Conservation (phyloP, 257 asterid species). For the Solanum bulbocastanum region DNA sequence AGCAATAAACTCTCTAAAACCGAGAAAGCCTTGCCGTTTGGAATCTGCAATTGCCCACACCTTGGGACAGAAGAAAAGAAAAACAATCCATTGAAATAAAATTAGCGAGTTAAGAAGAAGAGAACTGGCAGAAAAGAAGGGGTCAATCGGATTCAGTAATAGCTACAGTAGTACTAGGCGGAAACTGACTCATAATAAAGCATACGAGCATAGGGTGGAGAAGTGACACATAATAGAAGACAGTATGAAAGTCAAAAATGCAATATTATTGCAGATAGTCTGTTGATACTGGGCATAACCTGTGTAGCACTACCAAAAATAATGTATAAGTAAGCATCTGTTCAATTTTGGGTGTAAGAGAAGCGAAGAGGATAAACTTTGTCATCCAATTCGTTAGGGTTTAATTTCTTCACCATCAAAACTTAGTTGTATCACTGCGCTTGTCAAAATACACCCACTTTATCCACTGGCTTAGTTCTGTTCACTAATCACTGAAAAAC, state of each 20-base stretch:
- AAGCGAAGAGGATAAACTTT: background rate
- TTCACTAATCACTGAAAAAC: background rate
- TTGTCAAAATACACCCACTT: background rate
- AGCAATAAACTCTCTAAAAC: slow-evolving; percentile 71
- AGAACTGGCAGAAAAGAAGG: background rate
- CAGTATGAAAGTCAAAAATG: background rate
- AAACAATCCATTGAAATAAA: background rate
- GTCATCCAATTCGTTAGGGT: background rate
- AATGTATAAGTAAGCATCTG: background rate
- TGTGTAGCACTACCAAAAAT: background rate
- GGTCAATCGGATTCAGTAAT: background rate
- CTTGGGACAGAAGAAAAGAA: slow-evolving; percentile 16
- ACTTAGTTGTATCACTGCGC: background rate
- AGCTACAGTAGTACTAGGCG: background rate
- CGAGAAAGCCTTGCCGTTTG: slow-evolving; percentile 89
- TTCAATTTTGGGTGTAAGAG: background rate
- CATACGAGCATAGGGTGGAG: background rate
- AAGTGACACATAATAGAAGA: background rate
- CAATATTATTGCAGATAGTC: background rate
- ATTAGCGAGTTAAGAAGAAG: background rate
- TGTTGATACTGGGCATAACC: background rate
- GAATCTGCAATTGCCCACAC: slow-evolving; percentile 98
- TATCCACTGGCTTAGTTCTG: background rate
- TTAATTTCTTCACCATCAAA: background rate
- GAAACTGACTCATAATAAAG: background rate